Base-by-base conservation (phyloP, 768 basidiomycete species). In the Boletus pseudo-olivaceus region DNA sequence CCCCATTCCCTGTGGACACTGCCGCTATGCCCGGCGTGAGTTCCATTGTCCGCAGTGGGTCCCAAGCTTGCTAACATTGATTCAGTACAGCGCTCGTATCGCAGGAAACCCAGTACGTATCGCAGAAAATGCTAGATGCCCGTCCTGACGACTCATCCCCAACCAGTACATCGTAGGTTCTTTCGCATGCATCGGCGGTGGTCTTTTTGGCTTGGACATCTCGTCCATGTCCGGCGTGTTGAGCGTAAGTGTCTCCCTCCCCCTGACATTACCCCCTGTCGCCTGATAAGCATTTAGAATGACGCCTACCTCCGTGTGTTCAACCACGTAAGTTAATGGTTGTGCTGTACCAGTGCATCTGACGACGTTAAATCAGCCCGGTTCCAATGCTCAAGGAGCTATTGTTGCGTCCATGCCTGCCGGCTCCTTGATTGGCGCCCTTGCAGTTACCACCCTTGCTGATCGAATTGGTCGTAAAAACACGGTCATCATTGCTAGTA, bases 401-500 rank as follows among this genome's bases (percentile, higher is more conserved):
- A 89, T 89, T 42, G 83, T 87, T n/a, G 87, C 88, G 4, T 71
- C 86, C 38, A 89, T 90, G 87, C 87, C 87, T 17, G 87, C 85
- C 3, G 87, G 62, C 0, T 88, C 87, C 20, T 75, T 90, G 46
- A 53, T 83, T 32, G 88, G 88, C 19, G 78, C 88, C 4, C 78
- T 88, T 29, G 67, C 78, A 17, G 86, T 87, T 19, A 80, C 81
- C 4, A 71, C 76, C 39, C 76, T 88, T 45, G 87, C 84, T 23
- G 88, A 90, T 64, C 67, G 70, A 37, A 64, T 88, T 19, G 87
- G 87, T 38, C 80, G 87, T 35, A 88, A 82, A 70, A 80, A 75
- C 41, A 84, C 82, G 6, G 73, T 90, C 66, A 84, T 88, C 48
- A 58, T 87, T 14, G 77, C 83, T 48, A 86, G 87, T 49, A 63